Percentiles rank a stretch among this genome's conserved stretches.
These are phyloP conservation scores for Spongospora subterranea DNA, from an alignment of 208 protist species.

Conservation along the genomic window DNA sequence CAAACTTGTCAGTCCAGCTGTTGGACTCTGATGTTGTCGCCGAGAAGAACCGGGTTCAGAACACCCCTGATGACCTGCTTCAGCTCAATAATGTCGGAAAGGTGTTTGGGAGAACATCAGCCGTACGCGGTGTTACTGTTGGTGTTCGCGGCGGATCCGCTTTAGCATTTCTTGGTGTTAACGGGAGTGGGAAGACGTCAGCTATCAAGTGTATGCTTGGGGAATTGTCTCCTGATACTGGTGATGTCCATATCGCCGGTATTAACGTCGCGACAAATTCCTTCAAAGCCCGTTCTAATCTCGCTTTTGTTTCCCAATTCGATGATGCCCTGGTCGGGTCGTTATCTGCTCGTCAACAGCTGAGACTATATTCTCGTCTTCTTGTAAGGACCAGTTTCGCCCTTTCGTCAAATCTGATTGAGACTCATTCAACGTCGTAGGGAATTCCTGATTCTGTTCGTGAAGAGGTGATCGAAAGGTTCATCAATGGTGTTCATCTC, in stretches of 20 bases:
- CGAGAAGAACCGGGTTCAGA: not conserved
- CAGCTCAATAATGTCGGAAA: not conserved
- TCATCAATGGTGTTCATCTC: not conserved
- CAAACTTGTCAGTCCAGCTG: not conserved
- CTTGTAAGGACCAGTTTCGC: not conserved
- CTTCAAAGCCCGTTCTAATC: not conserved
- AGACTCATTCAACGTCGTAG: not conserved
- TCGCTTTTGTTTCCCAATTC: not conserved
- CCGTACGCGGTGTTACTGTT: not conserved
- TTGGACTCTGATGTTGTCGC: not conserved
- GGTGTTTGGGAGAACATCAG: not conserved
- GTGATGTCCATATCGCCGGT: not conserved
- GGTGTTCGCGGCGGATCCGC: not conserved
- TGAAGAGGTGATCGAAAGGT: not conserved
- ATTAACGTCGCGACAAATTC: not conserved
- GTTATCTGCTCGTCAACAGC: not conserved
- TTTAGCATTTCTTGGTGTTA: constrained; percentile 42
- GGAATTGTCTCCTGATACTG: not conserved
- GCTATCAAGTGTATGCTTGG: constrained; percentile 44
- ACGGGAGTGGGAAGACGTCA: constrained; percentile 17
- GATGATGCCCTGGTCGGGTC: not conserved
- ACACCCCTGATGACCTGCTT: not conserved
- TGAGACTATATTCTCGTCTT: not conserved
- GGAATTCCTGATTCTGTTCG: not conserved
- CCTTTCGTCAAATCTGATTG: not conserved